Percentiles rank a stretch among this genome's conserved stretches.
Conservation (phyloP, 148 eudicot genomes). For the Fagopyrum esculentum region DNA sequence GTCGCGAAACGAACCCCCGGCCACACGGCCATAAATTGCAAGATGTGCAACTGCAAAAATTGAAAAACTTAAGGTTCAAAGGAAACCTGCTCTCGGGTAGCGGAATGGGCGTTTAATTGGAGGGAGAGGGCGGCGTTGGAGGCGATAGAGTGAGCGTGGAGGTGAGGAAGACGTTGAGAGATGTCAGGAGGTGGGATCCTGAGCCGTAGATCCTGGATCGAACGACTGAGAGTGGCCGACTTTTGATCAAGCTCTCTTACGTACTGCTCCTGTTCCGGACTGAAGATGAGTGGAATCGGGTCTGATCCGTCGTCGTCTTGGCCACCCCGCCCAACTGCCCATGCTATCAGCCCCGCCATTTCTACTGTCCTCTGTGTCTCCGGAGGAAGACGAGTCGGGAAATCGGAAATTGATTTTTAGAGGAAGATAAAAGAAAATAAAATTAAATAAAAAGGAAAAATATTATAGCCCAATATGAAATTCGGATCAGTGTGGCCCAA, state of each 20-base stretch:
- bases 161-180: slow-evolving; percentile 78
- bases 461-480: too few species aligned
- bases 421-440: too few species aligned
- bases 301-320: slow-evolving; percentile 36
- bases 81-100: slow-evolving; percentile 71
- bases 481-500: too few species aligned
- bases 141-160: slow-evolving; percentile 92
- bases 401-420: too few species aligned
- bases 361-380: slow-evolving; percentile 1
- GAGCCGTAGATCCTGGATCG: slow-evolving; percentile 80
- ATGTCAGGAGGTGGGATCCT: slow-evolving; percentile 80
- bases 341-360: slow-evolving; percentile 91
- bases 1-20: background rate
- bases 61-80: background rate
- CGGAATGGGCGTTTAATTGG: slow-evolving; percentile 77
- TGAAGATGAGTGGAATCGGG: slow-evolving; percentile 66
- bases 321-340: slow-evolving; percentile 31
- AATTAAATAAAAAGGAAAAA: too few species aligned
- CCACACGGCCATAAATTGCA: background rate
- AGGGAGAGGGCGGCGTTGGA: slow-evolving; percentile 82
- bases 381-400: too few species aligned
- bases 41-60: background rate
- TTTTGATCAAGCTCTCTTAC: slow-evolving; percentile 36
- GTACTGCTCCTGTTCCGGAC: slow-evolving; percentile 65
- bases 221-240: slow-evolving; percentile 51